These are phyloP conservation scores for Jackrogersella minutella DNA, from an alignment of 495 filamentous ascomycete genomes.

Conservation along the genomic window DNA sequence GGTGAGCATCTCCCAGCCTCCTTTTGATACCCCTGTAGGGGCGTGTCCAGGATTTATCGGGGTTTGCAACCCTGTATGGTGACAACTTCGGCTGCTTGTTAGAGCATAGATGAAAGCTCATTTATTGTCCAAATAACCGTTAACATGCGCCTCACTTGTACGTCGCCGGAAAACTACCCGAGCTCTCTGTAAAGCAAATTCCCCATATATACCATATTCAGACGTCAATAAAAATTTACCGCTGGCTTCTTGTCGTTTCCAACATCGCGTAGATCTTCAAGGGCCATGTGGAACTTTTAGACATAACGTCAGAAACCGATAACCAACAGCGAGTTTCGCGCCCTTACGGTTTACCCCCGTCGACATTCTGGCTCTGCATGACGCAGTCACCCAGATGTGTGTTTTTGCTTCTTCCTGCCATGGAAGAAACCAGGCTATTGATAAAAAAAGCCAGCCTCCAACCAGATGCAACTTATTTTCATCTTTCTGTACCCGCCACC, in stretches of 20 bases:
- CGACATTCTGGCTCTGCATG: neutral
- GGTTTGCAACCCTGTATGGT: too few species aligned
- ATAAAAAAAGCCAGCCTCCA: neutral
- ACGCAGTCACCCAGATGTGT: neutral
- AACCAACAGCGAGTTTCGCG: neutral
- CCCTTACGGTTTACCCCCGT: neutral
- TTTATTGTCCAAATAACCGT: neutral
- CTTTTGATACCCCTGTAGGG: neutral
- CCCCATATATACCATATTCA: neutral
- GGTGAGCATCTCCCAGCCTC: neutral
- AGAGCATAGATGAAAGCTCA: too few species aligned
- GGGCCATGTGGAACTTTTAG: neutral
- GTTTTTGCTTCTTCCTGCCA: neutral
- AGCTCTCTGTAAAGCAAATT: neutral
- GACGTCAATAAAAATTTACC: neutral
- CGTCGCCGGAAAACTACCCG: neutral
- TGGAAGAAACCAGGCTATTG: neutral
- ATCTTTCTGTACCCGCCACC: neutral
- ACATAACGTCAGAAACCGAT: neutral
- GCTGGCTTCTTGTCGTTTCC: neutral
- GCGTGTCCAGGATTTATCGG: neutral
- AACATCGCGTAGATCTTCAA: neutral
- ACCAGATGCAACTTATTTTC: neutral
- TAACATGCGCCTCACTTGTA: neutral
- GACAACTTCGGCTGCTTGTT: too few species aligned